Conservation (phyloP, 192 early-diverging fungal genomes). For the Linnemannia zychae region DNA sequence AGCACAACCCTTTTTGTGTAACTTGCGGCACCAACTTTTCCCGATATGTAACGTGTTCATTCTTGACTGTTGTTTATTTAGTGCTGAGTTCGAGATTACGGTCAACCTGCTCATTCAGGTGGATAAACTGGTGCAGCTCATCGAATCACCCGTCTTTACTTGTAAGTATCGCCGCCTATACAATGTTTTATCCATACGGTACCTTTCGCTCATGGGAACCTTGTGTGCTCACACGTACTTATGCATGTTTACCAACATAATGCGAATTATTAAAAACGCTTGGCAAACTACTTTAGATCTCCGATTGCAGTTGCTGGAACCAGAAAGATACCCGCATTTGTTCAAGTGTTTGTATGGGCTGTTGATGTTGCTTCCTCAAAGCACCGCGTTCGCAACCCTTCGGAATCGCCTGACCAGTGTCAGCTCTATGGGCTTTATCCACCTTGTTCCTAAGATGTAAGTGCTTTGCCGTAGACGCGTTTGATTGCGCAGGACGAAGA, state of each 20-base stretch:
- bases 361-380: slow-evolving; percentile 97
- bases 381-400: slow-evolving; percentile 94
- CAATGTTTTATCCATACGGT: not conserved
- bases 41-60: not conserved
- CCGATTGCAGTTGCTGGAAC: slow-evolving; percentile 94
- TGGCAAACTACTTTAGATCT: slow-evolving; percentile 65
- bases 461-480: too few relatives aligned
- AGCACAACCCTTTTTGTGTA: not conserved
- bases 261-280: not conserved
- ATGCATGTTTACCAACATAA: not conserved
- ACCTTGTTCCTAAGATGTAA: slow-evolving; percentile 70
- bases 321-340: slow-evolving; percentile 88
- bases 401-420: slow-evolving; percentile 94
- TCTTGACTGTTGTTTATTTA: slow-evolving; percentile 18
- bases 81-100: slow-evolving; percentile 93
- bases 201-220: not conserved
- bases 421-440: slow-evolving; percentile 73
- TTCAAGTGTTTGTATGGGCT: slow-evolving; percentile 96
- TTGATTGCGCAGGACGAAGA: too few relatives aligned
- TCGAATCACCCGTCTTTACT: slow-evolving; percentile 99
- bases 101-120: slow-evolving; percentile 95
- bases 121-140: slow-evolving; percentile 97
- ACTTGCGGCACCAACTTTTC: not conserved
- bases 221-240: not conserved
- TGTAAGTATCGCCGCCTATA: slow-evolving; percentile 55